Evolutionary conservation across 208 protist species (phyloP).

Genomic region (Wallacemonas rigidus): DNA sequence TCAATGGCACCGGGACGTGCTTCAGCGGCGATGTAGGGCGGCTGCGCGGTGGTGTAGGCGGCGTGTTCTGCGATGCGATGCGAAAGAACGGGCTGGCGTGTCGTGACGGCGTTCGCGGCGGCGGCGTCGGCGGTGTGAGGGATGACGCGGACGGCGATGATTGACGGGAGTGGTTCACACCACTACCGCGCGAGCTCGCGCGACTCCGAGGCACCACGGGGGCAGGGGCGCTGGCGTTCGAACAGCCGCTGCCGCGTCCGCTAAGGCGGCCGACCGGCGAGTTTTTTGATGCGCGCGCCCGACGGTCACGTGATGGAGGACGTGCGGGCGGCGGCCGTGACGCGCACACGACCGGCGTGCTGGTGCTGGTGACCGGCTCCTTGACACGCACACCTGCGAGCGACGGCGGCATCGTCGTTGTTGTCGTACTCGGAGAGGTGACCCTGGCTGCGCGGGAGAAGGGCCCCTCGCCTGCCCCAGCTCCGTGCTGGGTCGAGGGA

Average conservation of each 20-base stretch:
- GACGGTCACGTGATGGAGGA: conserved; percentile 8
- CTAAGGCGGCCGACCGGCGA: neutral
- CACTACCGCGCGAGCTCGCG: neutral
- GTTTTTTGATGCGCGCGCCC: too few relatives aligned
- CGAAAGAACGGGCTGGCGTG: conserved; percentile 13
- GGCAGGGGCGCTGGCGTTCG: neutral
- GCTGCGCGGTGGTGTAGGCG: conserved; percentile 1
- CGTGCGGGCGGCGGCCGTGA: neutral
- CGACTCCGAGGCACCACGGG: conserved; percentile 8
- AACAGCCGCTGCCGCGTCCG: neutral
- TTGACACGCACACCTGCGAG: neutral
- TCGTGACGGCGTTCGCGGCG: conserved; percentile 13
- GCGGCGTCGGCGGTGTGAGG: neutral
- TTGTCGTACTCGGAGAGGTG: neutral
- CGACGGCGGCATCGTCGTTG: neutral
- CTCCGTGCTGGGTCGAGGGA: neutral
- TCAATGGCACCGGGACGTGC: neutral
- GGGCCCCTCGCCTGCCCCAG: neutral
- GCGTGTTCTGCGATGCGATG: conserved; percentile 9
- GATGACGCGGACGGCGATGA: neutral
- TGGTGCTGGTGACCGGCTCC: neutral
- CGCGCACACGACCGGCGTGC: neutral
- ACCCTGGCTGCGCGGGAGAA: conserved; percentile 3
- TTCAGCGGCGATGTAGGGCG: neutral
- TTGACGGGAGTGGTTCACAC: neutral